Conservation (phyloP, 1,284 basidiomycete species). For the Trichosporon inkin region DNA sequence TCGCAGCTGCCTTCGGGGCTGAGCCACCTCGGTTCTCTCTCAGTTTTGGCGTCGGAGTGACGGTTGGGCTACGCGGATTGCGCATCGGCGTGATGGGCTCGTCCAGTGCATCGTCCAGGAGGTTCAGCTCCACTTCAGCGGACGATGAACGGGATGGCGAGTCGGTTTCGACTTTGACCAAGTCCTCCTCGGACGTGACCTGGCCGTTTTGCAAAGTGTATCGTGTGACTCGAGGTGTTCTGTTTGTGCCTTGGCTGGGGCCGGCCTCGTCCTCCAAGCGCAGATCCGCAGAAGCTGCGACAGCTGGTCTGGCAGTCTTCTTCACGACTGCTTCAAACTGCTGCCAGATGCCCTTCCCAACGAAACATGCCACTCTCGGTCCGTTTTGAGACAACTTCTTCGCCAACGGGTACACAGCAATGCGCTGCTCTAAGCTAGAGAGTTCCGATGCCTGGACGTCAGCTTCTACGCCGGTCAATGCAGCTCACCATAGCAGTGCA, state of each 20-base stretch:
- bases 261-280: conserved; percentile 2
- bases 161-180: conserved; percentile 8
- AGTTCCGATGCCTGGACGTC: conserved; percentile 54
- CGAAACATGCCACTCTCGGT: conserved; percentile 65
- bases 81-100: conserved; percentile 1
- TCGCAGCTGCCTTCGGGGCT: conserved; percentile 10
- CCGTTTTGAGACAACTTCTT: conserved; percentile 57
- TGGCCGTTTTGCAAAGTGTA: not conserved
- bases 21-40: not conserved
- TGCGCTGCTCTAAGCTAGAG: conserved; percentile 56
- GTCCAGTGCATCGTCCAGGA: not conserved
- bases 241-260: not conserved
- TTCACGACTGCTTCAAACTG: conserved; percentile 52
- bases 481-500: conserved; percentile 57
- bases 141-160: not conserved
- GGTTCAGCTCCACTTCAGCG: not conserved
- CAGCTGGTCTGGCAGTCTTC: not conserved
- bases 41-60: not conserved
- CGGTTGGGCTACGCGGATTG: not conserved
- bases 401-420: conserved; percentile 56
- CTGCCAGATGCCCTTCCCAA: conserved; percentile 67
- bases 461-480: too few species aligned
- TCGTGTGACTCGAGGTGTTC: not conserved
- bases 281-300: not conserved
- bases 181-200: not conserved